phyloP scores from a whole-genome alignment of 345 rosid genomes.

The Nephelium lappaceum region DNA sequence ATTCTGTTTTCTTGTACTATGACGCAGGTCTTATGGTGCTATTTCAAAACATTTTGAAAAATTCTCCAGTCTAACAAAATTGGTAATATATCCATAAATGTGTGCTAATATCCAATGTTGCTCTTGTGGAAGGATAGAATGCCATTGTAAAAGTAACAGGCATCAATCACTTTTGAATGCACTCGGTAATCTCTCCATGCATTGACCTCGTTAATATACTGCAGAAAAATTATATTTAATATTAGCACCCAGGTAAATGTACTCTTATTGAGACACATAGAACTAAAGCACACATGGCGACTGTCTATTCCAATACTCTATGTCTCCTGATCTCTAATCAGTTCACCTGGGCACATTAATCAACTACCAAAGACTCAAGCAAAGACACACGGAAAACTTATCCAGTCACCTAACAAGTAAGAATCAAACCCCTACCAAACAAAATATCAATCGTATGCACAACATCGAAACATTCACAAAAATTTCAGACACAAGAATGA shows the following conservation, averaged over 20 bases:
- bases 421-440: background rate
- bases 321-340: constrained; percentile 20
- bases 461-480: background rate
- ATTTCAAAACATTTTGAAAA: constrained; percentile 24
- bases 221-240: constrained; percentile 44
- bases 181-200: constrained; percentile 39
- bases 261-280: constrained; percentile 35
- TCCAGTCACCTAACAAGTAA: background rate
- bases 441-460: too few species aligned
- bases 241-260: constrained; percentile 44
- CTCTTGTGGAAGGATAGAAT: constrained; percentile 37
- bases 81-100: constrained; percentile 26
- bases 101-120: constrained; percentile 33
- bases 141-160: constrained; percentile 38
- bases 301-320: constrained; percentile 19
- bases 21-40: constrained; percentile 23
- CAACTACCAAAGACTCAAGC: constrained; percentile 10
- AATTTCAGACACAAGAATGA: background rate
- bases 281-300: constrained; percentile 30
- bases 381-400: constrained; percentile 9
- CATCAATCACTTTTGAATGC: constrained; percentile 39
- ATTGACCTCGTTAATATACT: constrained; percentile 41
- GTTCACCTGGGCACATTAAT: background rate
- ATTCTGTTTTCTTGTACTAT: constrained; percentile 31
- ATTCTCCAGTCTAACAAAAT: constrained; percentile 27